Evolutionary conservation across 352 stramenopile genomes (phyloP), one percentile per base, ranked within the genome.

Genomic region (Pythium dissotocum): DNA sequence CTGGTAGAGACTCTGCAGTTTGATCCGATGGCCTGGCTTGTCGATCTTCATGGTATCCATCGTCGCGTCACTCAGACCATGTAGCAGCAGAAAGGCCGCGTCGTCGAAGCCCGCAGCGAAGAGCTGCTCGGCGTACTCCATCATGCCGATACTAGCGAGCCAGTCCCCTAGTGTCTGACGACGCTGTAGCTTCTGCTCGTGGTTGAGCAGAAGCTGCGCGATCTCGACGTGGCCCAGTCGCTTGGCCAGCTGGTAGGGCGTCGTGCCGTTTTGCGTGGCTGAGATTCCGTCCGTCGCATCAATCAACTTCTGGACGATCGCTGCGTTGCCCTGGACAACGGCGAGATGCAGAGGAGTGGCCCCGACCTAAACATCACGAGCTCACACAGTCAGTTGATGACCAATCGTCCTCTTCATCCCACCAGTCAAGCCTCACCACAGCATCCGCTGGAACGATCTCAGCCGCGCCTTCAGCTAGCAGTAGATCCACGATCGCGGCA

Each of bases 61-160:
- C 21, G 71, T 77, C 10, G 68, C 73, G 1, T 92, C 76, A 46
- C 69, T 76, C 14, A 95, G 70, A 7, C 83, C 79, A 8, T 67
- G 70, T 18, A 70, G 32, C 0, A 88, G 68, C 26, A 94, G 35
- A 49, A 93, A 95, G 3, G 69, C 63, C 12, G 79, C 69, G 63
- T 95, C 88, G 46, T 94, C 85, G 28, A 86, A 91, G 5, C 86
- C 86, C 0, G 85, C 79, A 26, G 66, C 65, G 18, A 88, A 66
- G 38, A 93, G 83, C 2, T 61, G 55, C 0, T 64, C 28, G 0
- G 77, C 70, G 61, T 93, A 91, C 73, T 90, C 70, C 53, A 90
- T 77, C 24, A 95, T 65, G 0, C 84, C 85, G 38, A 95, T 91
- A 21, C 75, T 83, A 26, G 82, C 79, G 53, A 95, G 77, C 86